Base-by-base conservation (phyloP, 2,329 filamentous ascomycete species). In the Claviceps sp. region DNA sequence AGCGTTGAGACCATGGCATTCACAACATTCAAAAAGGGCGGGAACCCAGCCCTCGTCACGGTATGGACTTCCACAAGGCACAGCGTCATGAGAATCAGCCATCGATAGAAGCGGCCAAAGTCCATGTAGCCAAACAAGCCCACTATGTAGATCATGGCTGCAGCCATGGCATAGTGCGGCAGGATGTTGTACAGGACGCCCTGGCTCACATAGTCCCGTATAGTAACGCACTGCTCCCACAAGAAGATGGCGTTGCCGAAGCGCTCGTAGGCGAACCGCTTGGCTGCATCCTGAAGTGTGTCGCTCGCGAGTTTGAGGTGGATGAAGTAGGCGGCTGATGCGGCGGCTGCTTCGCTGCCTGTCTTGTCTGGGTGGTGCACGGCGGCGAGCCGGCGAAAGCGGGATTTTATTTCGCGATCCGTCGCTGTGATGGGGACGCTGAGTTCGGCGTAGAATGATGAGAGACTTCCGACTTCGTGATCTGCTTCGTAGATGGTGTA, bases 401-500 rank as follows among this genome's bases (percentile, higher is more conserved):
- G 82, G 22, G 84, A 85, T 69, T 94, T 93, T 64, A 98, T 79
- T 13, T 84, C 82, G 60, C 80, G 80, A 50, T 95, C 89, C 50
- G 79, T 76, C 11, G 86, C 85, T 52, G 77, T 67, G 40, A 84
- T 74, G 13, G 83, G 73, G 0, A 96, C 78, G 39, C 81, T 81
- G 0, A 98, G 78, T 56, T 85, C 78, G 47, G 79, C 73, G 71
- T 96, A 97, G 71, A 86, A 95, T 66, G 88, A 83, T 17, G 85
- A 82, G 1, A 75, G 72, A 45, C 76, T 72, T 56, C 81, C 84
- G 30, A 95, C 76, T 56, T 88, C 82, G 71, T 87, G 82, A 74
- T 95, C 87, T 61, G 89, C 85, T 70, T 97, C 91, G 71, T 90
- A 93, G 61, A 97, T 81, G 47, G 89, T 95, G 74, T 95, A 96